Evolutionary conservation across 2,329 filamentous ascomycete species (phyloP), one percentile per base, ranked within the genome.

Genomic region (Ceratocystis diversiconidia): DNA sequence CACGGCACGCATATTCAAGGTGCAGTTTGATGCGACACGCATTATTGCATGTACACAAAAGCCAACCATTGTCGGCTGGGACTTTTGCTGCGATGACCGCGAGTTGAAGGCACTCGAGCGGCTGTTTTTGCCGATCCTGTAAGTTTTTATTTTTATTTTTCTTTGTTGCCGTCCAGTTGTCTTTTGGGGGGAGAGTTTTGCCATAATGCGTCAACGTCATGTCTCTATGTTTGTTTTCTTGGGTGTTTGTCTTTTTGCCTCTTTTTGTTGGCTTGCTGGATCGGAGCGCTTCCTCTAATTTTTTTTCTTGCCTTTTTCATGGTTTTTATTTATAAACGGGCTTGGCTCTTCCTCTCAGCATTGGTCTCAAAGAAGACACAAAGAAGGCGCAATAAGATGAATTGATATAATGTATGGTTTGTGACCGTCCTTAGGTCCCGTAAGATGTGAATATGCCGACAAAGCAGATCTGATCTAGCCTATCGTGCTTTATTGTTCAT

Each of bases 31-130:
- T 73, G 89, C 91, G 0, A 83, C 91, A 25, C 86, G 92, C 71
- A 95, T 99, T 70, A 88, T 99, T 65, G 96, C 92, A 77, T 96
- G 92, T 73, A 94, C 89, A 69, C 92, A 97, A 74, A 90, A 94
- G 66, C 86, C 86, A 48, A 85, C 88, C 17, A 97, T 99, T 72
- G 90, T 97, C 0, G 94, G 92, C 0, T 99, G 94, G 94, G 94
- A 99, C 74, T 99, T 97, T 79, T 94, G 91, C 67, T 90, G 91
- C 70, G 87, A 85, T 3, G 92, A 99, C 69, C 76, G 82, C 65
- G 88, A 95, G 70, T 82, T 96, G 64, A 84, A 90, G 65, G 86
- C 89, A 72, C 89, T 87, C 5, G 84, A 85, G 69, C 82, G 83
- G 44, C 95, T 95, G 72, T 96, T 95, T 73, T 85, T 80, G 64